phyloP scores from a whole-genome alignment of 352 stramenopile genomes.

The Pythium apleroticum region DNA sequence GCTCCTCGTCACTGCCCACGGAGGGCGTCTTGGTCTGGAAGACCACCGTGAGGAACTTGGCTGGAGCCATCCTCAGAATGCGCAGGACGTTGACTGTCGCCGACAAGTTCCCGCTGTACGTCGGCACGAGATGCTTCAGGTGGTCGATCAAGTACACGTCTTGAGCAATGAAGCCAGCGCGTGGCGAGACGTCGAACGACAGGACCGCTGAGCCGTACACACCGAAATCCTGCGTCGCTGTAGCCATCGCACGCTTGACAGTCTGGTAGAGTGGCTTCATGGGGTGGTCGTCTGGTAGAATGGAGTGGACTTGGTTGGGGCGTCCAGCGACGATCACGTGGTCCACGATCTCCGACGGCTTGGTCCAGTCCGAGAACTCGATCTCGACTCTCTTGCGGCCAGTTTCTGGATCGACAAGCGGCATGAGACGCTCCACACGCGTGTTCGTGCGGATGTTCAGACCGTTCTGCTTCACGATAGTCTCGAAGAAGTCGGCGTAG shows the following conservation, averaged over 20 bases:
- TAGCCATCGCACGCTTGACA: neutral
- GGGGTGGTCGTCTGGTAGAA: slow-evolving; percentile 11
- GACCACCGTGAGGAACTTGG: slow-evolving; percentile 1
- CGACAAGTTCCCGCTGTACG: neutral
- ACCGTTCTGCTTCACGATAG: slow-evolving; percentile 4
- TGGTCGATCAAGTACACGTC: slow-evolving; percentile 17
- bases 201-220: slow-evolving; percentile 11
- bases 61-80: slow-evolving; percentile 4
- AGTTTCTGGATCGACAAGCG: neutral
- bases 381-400: neutral
- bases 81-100: slow-evolving; percentile 13
- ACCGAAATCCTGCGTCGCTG: neutral
- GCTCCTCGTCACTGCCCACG: neutral
- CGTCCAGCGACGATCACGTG: slow-evolving; percentile 8
- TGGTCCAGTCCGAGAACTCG: neutral
- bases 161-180: slow-evolving; percentile 1
- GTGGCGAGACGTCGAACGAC: neutral
- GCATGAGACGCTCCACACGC: neutral
- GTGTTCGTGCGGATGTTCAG: slow-evolving; percentile 14
- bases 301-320: slow-evolving; percentile 3
- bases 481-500: slow-evolving; percentile 9
- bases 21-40: slow-evolving; percentile 7
- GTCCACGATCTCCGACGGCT: neutral
- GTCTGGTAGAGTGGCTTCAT: slow-evolving; percentile 7
- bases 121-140: slow-evolving; percentile 4